These are phyloP conservation scores for Ogataea ganodermae DNA, from an alignment of 805 yeast species.

Conservation along the genomic window DNA sequence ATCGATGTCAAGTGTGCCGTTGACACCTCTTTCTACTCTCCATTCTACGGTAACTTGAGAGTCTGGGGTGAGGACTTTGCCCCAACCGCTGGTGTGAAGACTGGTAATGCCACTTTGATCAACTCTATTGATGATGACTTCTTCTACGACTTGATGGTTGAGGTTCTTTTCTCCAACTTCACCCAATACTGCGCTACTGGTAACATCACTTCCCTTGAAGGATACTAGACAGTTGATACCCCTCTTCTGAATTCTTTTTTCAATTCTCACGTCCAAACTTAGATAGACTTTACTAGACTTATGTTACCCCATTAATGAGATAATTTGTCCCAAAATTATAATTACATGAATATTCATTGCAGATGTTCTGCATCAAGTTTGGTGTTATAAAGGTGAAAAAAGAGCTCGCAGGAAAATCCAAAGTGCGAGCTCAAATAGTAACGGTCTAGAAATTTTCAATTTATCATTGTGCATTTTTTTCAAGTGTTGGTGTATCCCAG, in stretches of 20 bases:
- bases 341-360: too few relatives aligned
- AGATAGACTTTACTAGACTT: neutral
- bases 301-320: too few relatives aligned
- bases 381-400: too few relatives aligned
- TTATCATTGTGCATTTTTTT: neutral
- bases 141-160: conserved; percentile 36
- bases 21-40: conserved; percentile 43
- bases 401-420: too few relatives aligned
- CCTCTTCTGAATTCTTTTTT: neutral
- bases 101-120: conserved; percentile 41
- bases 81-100: conserved; percentile 35
- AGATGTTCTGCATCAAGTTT: too few relatives aligned
- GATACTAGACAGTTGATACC: conserved; percentile 1
- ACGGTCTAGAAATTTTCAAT: neutral
- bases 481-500: conserved; percentile 3
- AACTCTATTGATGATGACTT: conserved; percentile 34
- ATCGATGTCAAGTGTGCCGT: conserved; percentile 38
- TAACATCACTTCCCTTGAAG: conserved; percentile 4
- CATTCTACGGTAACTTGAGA: conserved; percentile 44
- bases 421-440: too few relatives aligned
- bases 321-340: too few relatives aligned
- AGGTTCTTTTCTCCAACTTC: conserved; percentile 40
- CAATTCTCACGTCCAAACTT: neutral
- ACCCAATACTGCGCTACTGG: conserved; percentile 37
- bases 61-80: conserved; percentile 41